phyloP scores from a whole-genome alignment of 2,329 filamentous ascomycete genomes.

The Clonostachys rosea region DNA sequence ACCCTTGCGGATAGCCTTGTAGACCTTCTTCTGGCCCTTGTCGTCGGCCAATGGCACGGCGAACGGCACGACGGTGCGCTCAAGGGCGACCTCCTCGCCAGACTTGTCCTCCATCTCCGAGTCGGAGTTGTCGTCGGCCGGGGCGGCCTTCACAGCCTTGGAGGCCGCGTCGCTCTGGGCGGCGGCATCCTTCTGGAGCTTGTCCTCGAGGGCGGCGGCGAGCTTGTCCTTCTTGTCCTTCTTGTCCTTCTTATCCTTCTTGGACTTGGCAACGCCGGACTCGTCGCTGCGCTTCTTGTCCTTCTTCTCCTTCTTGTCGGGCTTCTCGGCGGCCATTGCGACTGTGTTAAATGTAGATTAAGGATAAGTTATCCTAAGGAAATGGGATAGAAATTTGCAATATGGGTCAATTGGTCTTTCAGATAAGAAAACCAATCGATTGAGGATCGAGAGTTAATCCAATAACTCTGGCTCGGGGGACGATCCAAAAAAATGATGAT shows the following conservation, averaged over 20 bases:
- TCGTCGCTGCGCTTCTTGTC: constrained; percentile 55
- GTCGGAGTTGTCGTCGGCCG: constrained; percentile 33
- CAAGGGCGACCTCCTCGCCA: constrained; percentile 39
- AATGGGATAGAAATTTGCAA: background rate
- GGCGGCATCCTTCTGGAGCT: constrained; percentile 52
- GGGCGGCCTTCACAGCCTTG: constrained; percentile 23
- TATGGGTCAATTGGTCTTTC: background rate
- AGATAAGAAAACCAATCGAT: no score
- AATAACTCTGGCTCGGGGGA: no score
- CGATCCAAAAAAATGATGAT: no score
- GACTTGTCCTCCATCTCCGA: constrained; percentile 23
- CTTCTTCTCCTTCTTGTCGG: constrained; percentile 51
- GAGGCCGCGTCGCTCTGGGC: constrained; percentile 30
- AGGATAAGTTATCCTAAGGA: no score
- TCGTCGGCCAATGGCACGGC: constrained; percentile 77
- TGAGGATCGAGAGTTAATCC: no score
- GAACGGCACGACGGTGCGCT: constrained; percentile 72
- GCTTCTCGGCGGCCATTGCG: constrained; percentile 41
- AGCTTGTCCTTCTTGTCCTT: constrained; percentile 74
- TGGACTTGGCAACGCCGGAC: constrained; percentile 46
- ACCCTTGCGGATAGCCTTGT: constrained; percentile 55
- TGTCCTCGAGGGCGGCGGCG: constrained; percentile 59
- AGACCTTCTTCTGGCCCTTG: constrained; percentile 63
- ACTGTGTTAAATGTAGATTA: background rate
- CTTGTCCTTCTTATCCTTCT: constrained; percentile 62